These are phyloP conservation scores for Pouteria glomerata DNA, from an alignment of 148 eudicot species.

Conservation along the genomic window DNA sequence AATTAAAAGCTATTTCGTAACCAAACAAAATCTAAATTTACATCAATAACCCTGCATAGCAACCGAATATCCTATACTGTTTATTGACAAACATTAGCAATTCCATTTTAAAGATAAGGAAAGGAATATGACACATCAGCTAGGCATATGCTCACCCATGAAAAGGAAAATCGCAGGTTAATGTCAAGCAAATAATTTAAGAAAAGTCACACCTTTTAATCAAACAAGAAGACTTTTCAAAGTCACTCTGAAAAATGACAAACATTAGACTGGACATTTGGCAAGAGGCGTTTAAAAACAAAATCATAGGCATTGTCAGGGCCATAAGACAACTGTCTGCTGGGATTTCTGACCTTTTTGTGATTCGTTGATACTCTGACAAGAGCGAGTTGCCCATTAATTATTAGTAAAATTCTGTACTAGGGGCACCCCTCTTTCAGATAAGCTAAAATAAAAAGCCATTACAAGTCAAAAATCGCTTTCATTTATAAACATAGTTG, in stretches of 20 bases:
- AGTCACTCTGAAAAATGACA: background rate
- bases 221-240: background rate
- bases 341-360: background rate
- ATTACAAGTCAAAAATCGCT: too few relatives aligned
- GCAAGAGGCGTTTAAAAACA: background rate
- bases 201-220: background rate
- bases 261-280: background rate
- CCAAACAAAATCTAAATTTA: background rate
- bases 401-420: background rate
- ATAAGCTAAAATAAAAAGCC: background rate
- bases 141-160: background rate
- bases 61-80: background rate
- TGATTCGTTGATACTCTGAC: background rate
- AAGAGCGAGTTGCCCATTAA: background rate
- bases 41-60: background rate
- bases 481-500: background rate
- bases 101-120: background rate
- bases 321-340: background rate
- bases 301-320: background rate
- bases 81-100: background rate
- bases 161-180: background rate
- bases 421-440: background rate
- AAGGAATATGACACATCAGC: conserved; percentile 2
- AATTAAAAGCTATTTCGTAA: too few relatives aligned
- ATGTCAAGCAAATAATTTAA: background rate